Evolutionary conservation across 78 protist genomes (phyloP), one percentile per base, ranked within the genome.

Genomic region (Goniomonas avonlea): DNA sequence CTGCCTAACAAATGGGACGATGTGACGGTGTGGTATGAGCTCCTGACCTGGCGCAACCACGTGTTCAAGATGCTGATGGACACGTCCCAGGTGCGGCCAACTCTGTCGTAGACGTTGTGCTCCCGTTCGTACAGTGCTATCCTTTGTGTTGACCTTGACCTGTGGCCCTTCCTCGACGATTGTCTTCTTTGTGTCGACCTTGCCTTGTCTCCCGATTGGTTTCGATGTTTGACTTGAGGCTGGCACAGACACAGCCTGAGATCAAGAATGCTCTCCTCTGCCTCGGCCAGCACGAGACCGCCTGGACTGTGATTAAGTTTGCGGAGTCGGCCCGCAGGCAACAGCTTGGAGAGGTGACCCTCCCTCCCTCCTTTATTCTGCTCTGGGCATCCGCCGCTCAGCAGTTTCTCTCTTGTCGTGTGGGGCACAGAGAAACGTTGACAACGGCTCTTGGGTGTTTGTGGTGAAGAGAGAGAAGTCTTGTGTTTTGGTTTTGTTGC

Each of bases 1-100:
- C 74, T 82, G n/a, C 85, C 85, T 0, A 82, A 82, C 71, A 20
- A n/a, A 32, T 82, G 85, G 85, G 85, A 82, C 59, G 75, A 60
- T 9, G 35, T 82, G 25, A 65, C 85, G 0, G 76, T 77, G 23
- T 82, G 85, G 85, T 53, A 41, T 53, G 80, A 73, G 50, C 70
- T 82, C 48, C 53, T 60, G 23, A 73, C 85, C 32, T 82, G 85
- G 85, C 50, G 85, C 39, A 73, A 82, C 53, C 81, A 73, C 43
- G 63, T 82, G 77, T 82, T 82, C 78, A 31, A 59, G 55, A 56
- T 73, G 47, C 50, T 82, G 59, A 63, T 25, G 59, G 53, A 48
- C 39, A 34, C 63, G 27, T 11, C 50, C 50, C 50, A 11, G 50
- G 50, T 8, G 50, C 50, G n/a, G 50, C n/a, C 50, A 11, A 8